Percentiles rank a stretch among this genome's conserved stretches.
Conservation (phyloP, 2,329 filamentous ascomycete species). For the Harringtonia lauricola region DNA sequence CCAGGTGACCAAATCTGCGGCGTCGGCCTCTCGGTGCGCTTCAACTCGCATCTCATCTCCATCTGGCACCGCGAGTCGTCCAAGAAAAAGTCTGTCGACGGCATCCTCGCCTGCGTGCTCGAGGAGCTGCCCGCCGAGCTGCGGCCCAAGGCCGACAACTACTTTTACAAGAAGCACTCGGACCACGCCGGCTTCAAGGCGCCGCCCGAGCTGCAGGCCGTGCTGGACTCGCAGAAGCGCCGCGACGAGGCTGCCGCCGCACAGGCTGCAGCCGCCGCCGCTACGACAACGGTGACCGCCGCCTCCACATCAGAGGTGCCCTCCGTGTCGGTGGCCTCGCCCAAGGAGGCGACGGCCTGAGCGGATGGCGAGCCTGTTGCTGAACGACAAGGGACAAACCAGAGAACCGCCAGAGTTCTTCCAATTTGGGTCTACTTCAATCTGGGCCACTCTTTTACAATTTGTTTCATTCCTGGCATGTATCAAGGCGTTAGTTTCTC, state of each 20-base stretch:
- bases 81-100: conserved; percentile 68
- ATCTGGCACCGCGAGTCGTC: conserved; percentile 88
- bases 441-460: neutral
- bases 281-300: neutral
- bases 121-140: conserved; percentile 63
- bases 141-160: conserved; percentile 58
- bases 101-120: conserved; percentile 61
- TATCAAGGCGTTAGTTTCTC: conserved; percentile 1
- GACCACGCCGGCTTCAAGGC: conserved; percentile 76
- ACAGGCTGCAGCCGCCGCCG: conserved; percentile 11
- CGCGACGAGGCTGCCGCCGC: conserved; percentile 24
- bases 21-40: conserved; percentile 75
- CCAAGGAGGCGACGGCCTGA: neutral
- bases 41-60: conserved; percentile 79
- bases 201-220: conserved; percentile 45
- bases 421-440: too few relatives aligned
- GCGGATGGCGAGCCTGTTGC: neutral
- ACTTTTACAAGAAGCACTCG: conserved; percentile 81
- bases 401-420: too few relatives aligned
- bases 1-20: conserved; percentile 80
- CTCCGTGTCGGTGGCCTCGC: neutral
- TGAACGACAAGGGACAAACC: neutral
- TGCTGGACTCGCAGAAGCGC: conserved; percentile 44
- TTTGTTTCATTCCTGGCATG: conserved; percentile 1
- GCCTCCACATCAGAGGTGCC: neutral